Evolutionary conservation across 1,284 basidiomycete species (phyloP).

Genomic region (Tremellales sp.): DNA sequence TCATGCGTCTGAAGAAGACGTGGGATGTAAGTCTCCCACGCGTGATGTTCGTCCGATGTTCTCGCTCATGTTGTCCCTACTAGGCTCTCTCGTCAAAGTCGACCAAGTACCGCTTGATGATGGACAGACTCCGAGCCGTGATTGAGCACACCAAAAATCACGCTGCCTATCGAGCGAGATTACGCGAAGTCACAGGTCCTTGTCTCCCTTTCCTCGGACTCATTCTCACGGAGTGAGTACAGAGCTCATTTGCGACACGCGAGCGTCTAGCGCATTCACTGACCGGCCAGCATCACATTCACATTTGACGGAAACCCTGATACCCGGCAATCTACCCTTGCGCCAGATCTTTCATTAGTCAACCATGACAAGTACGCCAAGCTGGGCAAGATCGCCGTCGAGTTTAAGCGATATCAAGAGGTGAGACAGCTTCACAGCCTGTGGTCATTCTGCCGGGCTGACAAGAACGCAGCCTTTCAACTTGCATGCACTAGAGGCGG

Average conservation of each 20-base stretch:
- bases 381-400: conserved; percentile 80
- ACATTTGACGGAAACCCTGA: conserved; percentile 92
- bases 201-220: conserved; percentile 86
- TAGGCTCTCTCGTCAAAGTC: conserved; percentile 70
- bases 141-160: conserved; percentile 73
- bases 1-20: conserved; percentile 85
- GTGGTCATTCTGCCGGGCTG: neutral
- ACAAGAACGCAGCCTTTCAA: conserved; percentile 36
- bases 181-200: conserved; percentile 77
- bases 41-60: no score
- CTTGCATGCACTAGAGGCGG: conserved; percentile 43
- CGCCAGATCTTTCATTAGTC: conserved; percentile 72
- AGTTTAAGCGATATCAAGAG: conserved; percentile 87
- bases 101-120: conserved; percentile 73
- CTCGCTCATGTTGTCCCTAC: no score
- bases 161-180: conserved; percentile 71
- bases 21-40: conserved; percentile 78
- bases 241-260: neutral
- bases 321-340: conserved; percentile 70
- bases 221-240: conserved; percentile 52
- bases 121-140: conserved; percentile 75
- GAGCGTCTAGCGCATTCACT: no score
- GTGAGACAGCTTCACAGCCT: conserved; percentile 37
- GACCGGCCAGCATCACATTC: conserved; percentile 65
- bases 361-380: conserved; percentile 96